Evolutionary conservation across 1,284 basidiomycete species (phyloP), one percentile per base, ranked within the genome.

Genomic region (Naganishia cerealis): DNA sequence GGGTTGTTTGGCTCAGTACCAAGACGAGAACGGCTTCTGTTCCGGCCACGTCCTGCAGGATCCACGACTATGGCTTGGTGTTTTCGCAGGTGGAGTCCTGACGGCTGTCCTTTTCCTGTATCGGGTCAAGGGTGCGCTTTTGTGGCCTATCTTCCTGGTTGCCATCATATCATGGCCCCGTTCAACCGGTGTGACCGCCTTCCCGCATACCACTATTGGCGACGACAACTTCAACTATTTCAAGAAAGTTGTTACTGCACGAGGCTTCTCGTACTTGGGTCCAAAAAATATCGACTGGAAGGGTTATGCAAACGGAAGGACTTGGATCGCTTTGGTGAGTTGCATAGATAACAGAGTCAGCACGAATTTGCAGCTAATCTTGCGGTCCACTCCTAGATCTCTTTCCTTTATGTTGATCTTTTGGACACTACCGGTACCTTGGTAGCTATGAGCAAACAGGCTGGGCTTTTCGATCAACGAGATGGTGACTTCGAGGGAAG

Each of bases 391-490:
- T 70, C 50, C 33, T 52, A 72, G 72, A 77, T 79, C 72, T 79
- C 81, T 36, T 90, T 94, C 86, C 86, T 94, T 66, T 94, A 94
- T 78, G 91, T 94, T 75, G 91, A 93, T 79, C 89, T 92, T 72
- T 84, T 91, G 75, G 82, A 85, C 70, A 84, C 82, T 33, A 86
- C 84, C 57, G 90, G 91, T 75, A 93, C 92, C 1, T 81, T 94
- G 13, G 92, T 92, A 79, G 88, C 92, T 53, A 94, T 94, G 92
- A 90, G 91, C 61, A 91, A 90, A 76, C 92, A 93, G 72, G 91
- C 92, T n/a, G 90, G 90, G 26, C 85, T 94, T 13, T 89, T 90
- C 67, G 88, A 94, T 77, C 89, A 88, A 1, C 85, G 89, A 16
- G 92, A 91, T 18, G 83, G 91, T 70, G 92, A 94, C 80, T 94